Evolutionary conservation across 1,284 basidiomycete genomes (phyloP), one percentile per base, ranked within the genome.

Genomic region (Ustilago lituana): DNA sequence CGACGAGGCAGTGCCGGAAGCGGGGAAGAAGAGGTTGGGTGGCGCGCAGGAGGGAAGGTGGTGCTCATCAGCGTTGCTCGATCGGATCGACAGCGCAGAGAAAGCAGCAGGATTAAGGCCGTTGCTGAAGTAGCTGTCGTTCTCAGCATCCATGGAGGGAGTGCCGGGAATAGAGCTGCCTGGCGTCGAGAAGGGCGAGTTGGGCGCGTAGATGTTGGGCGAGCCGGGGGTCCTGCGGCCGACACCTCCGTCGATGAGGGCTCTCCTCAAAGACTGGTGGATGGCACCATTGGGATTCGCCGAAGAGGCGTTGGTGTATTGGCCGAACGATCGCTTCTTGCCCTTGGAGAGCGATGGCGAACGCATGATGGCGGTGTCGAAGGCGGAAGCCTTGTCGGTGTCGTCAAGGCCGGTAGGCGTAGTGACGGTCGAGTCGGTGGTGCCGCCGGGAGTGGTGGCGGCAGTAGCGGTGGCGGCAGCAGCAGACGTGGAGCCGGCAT

Each of bases 1-100:
- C 31, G 56, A 63, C 5, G 72, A 62, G 9, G 65, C 44, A 14
- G 60, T 60, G 9, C 73, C 76, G 4, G 78, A 63, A n/a, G 77
- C 64, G n/a, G 80, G 80, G 72, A 82, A 82, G 60, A 82, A 82
- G 38, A 82, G 71, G 32, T 82, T 82, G 14, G 80, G 80, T 23
- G 80, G 80, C 11, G 80, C 80, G 38, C 80, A 82, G 15, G 78
- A 79, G n/a, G 80, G 80, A 24, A 81, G 63, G 39, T 80, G 72
- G 47, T 79, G 74, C 33, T 80, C 76, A 6, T 74, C 68, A 35
- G 60, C 38, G 35, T 54, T 60, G 40, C 36, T 67, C n/a, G 59
- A 56, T 11, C 80, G 74, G 23, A 82, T 64, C 14, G 77, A 77
- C 14, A 82, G 54, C 5, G 74, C 73, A 8, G 79, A 78, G 47